Base-by-base conservation (phyloP, 1,139 yeast genomes). In the Saccharomyces pastorianus region DNA sequence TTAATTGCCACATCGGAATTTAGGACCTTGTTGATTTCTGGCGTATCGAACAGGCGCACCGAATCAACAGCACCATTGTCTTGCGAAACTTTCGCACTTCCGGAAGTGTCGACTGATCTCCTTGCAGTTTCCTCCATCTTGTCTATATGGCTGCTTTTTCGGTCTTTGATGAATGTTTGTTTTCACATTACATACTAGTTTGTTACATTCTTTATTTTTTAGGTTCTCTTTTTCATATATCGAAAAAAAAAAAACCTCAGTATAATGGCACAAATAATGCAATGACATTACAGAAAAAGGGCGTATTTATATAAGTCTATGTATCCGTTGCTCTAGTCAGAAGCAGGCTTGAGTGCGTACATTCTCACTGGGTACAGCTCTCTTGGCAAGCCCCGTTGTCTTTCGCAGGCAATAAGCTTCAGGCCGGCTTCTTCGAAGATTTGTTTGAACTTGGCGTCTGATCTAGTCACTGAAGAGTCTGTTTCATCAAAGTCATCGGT, bases 321-420 rank as follows among this genome's bases (percentile, higher is more conserved):
- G 7, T 14, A 46, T 46, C 48, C 17, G 7, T 9, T 11, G 6
- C 8, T 25, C 31, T 46, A 46, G n/a, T 51, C 27, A 23, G 50
- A 32, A 26, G 32, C 42, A 38, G 83, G 83, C 60, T 88, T 88
- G 62, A 93, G 76, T 47, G 97, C 96, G 70, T 91, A 93, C 93
- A 91, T 88, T 69, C 96, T 78, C 28, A 93, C 97, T 0, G 97
- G 96, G 64, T 80, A 91, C 56, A 93, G 74, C 61, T 89, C 96
- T 60, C 77, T 81, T 25, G 99, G 99, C 68, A 93, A 78, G 1
- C 99, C 99, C 69, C 84, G 87, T 69, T 93, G 99, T 55, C 84
- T 68, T 59, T 89, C 96, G 53, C 89, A 81, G 52, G 95, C 89
- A 57, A 91, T 84, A 59, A 93, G 74, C 65, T 87, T 86, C 71